These are phyloP conservation scores for Pythium folliculosum DNA, from an alignment of 352 stramenopile genomes.

Conservation along the genomic window DNA sequence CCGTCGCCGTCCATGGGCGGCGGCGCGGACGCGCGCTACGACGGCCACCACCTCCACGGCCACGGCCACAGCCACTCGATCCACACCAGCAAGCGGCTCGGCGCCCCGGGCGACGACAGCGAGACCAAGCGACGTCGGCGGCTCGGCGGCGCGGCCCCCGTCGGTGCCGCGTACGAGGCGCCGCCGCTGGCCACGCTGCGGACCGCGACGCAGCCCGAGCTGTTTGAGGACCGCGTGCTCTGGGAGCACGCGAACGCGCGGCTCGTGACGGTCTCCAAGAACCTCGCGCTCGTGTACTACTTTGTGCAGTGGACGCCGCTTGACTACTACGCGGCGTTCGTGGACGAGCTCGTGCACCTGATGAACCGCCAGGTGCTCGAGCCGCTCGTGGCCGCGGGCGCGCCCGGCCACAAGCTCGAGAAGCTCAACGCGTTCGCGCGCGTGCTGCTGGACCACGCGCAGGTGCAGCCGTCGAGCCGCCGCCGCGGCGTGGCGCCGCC, in stretches of 20 bases:
- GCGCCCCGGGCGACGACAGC: not conserved
- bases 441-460: constrained; percentile 44
- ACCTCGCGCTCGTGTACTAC: constrained; percentile 52
- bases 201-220: constrained; percentile 20
- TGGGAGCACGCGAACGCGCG: constrained; percentile 51
- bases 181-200: constrained; percentile 3
- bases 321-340: constrained; percentile 40
- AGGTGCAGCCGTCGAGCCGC: constrained; percentile 13
- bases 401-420: constrained; percentile 6
- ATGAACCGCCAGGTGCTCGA: constrained; percentile 44
- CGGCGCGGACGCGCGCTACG: not conserved
- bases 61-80: no score
- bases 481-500: constrained; percentile 7
- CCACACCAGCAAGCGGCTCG: constrained; percentile 9
- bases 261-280: constrained; percentile 53
- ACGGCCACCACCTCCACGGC: not conserved
- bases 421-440: constrained; percentile 53
- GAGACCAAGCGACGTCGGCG: constrained; percentile 17
- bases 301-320: constrained; percentile 58
- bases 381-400: constrained; percentile 11
- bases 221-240: constrained; percentile 51
- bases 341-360: constrained; percentile 50
- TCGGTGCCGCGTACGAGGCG: not conserved
- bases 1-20: constrained; percentile 12
- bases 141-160: not conserved